A percentile compares a stretch with the other conserved stretches of the same genome.
phyloP scores from a whole-genome alignment of 768 basidiomycete genomes.

The Hydnomerulius pinastri region DNA sequence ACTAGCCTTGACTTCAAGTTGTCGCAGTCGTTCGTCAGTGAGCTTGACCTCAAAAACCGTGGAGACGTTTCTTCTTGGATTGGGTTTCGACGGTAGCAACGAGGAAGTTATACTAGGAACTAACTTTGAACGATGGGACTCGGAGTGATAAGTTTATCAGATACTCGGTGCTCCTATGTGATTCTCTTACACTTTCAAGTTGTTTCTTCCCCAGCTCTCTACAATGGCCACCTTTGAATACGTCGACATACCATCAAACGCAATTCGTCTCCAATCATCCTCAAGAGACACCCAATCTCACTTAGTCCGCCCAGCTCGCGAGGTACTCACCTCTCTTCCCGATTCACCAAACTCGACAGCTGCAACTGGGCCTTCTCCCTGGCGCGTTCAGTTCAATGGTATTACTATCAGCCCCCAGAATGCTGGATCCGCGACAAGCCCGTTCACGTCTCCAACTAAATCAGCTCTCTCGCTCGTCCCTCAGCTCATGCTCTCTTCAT shows the following conservation, averaged over 20 bases:
- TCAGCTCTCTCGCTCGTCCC: constrained; percentile 37
- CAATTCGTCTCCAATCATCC: constrained; percentile 33
- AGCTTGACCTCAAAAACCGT: no score
- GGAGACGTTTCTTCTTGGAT: no score
- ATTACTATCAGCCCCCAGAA: constrained; percentile 8
- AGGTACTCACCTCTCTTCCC: constrained; percentile 44
- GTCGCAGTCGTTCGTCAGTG: no score
- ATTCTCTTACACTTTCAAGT: neutral
- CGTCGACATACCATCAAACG: constrained; percentile 43
- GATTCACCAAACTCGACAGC: constrained; percentile 30
- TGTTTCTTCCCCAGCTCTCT: neutral
- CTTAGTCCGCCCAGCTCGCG: constrained; percentile 40
- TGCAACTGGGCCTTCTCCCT: neutral
- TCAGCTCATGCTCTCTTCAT: constrained; percentile 29
- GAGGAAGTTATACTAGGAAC: no score
- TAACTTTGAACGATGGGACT: no score
- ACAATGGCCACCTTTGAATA: constrained; percentile 40
- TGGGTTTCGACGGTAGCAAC: no score
- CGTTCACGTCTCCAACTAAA: constrained; percentile 22
- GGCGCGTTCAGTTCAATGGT: neutral
- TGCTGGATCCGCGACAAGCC: constrained; percentile 26
- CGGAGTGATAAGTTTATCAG: neutral
- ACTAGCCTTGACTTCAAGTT: no score
- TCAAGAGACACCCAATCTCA: constrained; percentile 18
- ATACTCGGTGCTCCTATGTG: neutral